Conservation (phyloP, 2,329 filamentous ascomycete genomes). For the Colletotrichum australisinense region DNA sequence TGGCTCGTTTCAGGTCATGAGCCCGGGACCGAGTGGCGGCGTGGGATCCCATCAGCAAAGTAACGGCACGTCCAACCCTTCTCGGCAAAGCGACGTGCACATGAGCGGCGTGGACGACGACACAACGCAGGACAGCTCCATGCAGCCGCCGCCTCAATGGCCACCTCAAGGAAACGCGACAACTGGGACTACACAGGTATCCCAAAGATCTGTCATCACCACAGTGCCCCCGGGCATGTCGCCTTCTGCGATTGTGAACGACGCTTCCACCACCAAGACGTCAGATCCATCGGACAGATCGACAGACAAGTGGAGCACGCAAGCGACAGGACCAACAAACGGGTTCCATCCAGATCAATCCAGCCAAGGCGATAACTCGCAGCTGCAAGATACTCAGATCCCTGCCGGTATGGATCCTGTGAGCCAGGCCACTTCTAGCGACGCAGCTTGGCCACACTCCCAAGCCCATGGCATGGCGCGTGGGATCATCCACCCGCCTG, state of each 20-base stretch:
- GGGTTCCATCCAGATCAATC: constrained; percentile 65
- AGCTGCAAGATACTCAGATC: constrained; percentile 67
- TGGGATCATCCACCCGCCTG: constrained; percentile 46
- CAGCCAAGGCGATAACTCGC: constrained; percentile 47
- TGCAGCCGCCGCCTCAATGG: constrained; percentile 59
- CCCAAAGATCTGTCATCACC: constrained; percentile 72
- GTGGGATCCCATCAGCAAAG: constrained; percentile 55
- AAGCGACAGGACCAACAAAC: constrained; percentile 70
- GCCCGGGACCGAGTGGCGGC: constrained; percentile 68
- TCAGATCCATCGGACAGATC: constrained; percentile 76
- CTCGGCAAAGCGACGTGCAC: constrained; percentile 64
- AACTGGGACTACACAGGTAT: constrained; percentile 67
- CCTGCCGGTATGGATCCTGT: constrained; percentile 41
- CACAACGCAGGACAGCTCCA: constrained; percentile 57
- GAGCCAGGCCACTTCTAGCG: constrained; percentile 62
- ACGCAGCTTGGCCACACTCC: constrained; percentile 68
- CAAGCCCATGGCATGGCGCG: constrained; percentile 64
- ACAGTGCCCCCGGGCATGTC: constrained; percentile 68
- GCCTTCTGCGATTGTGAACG: constrained; percentile 75
- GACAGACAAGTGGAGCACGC: constrained; percentile 75
- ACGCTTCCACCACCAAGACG: constrained; percentile 94
- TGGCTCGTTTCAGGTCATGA: constrained; percentile 65
- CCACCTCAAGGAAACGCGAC: constrained; percentile 49
- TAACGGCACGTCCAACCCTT: constrained; percentile 67
- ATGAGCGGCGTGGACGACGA: constrained; percentile 70